These are phyloP conservation scores for Canna indica DNA, from an alignment of 176 grass and related monocot genomes.

Conservation along the genomic window DNA sequence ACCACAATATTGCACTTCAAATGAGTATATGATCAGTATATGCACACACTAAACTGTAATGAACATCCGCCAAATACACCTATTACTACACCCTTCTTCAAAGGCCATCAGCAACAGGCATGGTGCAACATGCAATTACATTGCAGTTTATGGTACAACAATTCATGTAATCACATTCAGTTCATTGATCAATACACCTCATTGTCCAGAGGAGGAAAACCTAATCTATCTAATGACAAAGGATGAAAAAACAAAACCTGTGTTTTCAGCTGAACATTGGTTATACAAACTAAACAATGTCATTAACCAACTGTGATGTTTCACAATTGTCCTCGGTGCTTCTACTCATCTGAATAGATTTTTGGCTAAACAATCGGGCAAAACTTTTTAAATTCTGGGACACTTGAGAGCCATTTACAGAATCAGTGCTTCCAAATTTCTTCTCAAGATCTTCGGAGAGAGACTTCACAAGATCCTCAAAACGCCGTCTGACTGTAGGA, in stretches of 20 bases:
- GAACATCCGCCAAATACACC: too few relatives aligned
- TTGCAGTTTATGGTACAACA: too few relatives aligned
- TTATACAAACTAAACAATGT: neutral
- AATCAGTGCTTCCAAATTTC: slow-evolving; percentile 41
- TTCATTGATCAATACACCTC: neutral
- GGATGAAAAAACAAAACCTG: neutral
- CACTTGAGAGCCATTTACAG: slow-evolving; percentile 36
- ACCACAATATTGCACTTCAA: too few relatives aligned
- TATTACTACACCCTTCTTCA: too few relatives aligned
- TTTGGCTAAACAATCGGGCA: slow-evolving; percentile 55
- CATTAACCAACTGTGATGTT: slow-evolving; percentile 24
- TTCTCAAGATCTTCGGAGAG: slow-evolving; percentile 72
- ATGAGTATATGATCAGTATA: too few relatives aligned
- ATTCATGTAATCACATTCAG: too few relatives aligned
- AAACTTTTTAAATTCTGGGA: slow-evolving; percentile 30
- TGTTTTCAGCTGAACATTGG: neutral
- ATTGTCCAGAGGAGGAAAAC: neutral
- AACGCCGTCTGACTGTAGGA: slow-evolving; percentile 78
- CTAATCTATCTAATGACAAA: neutral
- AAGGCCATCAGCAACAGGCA: too few relatives aligned
- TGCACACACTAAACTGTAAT: too few relatives aligned
- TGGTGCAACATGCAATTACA: too few relatives aligned
- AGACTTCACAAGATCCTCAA: slow-evolving; percentile 53
- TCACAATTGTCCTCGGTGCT: slow-evolving; percentile 36
- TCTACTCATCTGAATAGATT: slow-evolving; percentile 38